These are phyloP conservation scores for Clitopilus hobsonii DNA, from an alignment of 768 basidiomycete species.

Conservation along the genomic window DNA sequence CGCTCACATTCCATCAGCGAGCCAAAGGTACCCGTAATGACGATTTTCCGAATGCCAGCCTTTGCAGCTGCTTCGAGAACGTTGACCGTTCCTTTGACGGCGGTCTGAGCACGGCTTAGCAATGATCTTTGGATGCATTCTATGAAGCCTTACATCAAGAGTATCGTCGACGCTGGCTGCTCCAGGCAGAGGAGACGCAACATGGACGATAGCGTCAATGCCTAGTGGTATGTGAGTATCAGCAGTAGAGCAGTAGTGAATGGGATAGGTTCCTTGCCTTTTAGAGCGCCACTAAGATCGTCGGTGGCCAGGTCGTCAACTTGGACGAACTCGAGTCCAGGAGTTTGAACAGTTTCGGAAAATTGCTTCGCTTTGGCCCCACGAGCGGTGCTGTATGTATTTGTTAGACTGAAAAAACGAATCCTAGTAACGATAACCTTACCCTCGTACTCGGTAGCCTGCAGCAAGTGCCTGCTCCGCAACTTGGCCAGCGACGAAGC, in stretches of 20 bases:
- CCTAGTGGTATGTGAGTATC: conserved; percentile 12
- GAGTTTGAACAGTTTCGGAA: conserved; percentile 16
- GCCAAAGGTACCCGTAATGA: conserved; percentile 30
- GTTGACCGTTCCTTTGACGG: conserved; percentile 24
- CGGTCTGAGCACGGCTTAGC: conserved; percentile 8
- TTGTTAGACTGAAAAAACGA: no score
- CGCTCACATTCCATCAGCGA: conserved; percentile 23
- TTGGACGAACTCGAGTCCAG: conserved; percentile 23
- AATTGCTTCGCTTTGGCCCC: conserved; percentile 22
- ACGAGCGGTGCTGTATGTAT: conserved; percentile 23
- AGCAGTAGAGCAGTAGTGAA: no score
- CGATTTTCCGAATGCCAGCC: conserved; percentile 22
- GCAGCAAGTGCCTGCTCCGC: conserved; percentile 24
- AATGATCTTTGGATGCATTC: not conserved
- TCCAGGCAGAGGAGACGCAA: conserved; percentile 24
- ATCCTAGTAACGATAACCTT: no score
- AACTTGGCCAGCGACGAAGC: conserved; percentile 36
- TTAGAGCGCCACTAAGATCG: conserved; percentile 12
- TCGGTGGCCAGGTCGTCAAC: conserved; percentile 15
- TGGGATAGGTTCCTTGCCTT: conserved; percentile 11
- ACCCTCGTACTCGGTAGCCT: conserved; percentile 39
- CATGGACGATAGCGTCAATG: conserved; percentile 35
- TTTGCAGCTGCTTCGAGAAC: conserved; percentile 21
- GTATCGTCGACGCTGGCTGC: conserved; percentile 15
- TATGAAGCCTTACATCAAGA: conserved; percentile 12